These are phyloP conservation scores for Fusarium papillatum DNA, from an alignment of 2,329 filamentous ascomycete genomes.

Conservation along the genomic window DNA sequence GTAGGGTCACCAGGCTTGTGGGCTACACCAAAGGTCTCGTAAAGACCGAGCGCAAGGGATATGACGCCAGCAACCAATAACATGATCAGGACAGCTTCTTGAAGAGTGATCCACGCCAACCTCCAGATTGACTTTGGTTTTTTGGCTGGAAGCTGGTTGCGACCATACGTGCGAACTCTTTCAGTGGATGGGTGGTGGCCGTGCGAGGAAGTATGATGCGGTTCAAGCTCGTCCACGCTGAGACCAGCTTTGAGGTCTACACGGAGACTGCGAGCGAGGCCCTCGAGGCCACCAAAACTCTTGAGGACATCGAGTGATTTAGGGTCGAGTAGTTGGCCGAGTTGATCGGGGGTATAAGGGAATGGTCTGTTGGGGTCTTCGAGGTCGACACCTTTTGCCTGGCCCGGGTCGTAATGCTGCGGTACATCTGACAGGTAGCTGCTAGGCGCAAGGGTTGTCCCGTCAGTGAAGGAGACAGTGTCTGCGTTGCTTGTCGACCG, in stretches of 20 bases:
- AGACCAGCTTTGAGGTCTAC: conserved; percentile 74
- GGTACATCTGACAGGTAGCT: conserved; percentile 11
- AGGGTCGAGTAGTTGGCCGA: conserved; percentile 82
- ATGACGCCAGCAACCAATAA: conserved; percentile 75
- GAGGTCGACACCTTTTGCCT: conserved; percentile 1
- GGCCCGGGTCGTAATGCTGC: conserved; percentile 7
- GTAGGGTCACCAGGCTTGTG: conserved; percentile 50
- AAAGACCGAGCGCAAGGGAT: conserved; percentile 75
- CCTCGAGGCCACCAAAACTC: conserved; percentile 77
- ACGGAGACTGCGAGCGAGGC: conserved; percentile 78
- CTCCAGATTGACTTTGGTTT: conserved; percentile 19
- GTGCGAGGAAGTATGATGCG: conserved; percentile 41
- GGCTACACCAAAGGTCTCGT: conserved; percentile 69
- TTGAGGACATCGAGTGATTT: conserved; percentile 80
- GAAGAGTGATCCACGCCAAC: conserved; percentile 21
- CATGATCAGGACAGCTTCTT: conserved; percentile 69
- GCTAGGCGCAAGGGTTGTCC: conserved; percentile 30
- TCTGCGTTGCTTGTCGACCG: conserved; percentile 29
- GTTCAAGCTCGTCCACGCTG: conserved; percentile 72
- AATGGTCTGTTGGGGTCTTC: conserved; percentile 4
- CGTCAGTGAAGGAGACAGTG: conserved; percentile 17
- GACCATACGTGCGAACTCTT: conserved; percentile 6
- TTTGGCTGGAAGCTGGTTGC: conserved; percentile 21
- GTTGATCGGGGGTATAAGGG: conserved; percentile 44
- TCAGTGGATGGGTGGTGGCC: not conserved